Evolutionary conservation across 2,329 filamentous ascomycete genomes (phyloP).

Genomic region (Verticillium tricorpus): DNA sequence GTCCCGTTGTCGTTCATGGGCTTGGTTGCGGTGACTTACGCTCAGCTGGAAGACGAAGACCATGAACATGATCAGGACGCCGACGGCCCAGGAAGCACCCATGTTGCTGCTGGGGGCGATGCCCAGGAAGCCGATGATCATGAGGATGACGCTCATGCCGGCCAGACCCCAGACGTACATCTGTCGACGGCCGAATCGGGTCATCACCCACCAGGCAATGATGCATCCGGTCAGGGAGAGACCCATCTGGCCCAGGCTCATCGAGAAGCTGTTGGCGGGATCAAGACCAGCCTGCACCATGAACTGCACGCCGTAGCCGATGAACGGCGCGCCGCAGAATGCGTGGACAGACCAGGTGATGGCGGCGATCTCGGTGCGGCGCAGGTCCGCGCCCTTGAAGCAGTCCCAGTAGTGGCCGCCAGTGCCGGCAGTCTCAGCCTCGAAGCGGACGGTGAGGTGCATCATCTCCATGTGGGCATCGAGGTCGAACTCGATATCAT

Average conservation of each 20-base stretch:
- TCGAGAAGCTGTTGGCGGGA: slow-evolving; percentile 35
- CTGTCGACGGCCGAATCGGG: slow-evolving; percentile 41
- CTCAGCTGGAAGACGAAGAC: slow-evolving; percentile 51
- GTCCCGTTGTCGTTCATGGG: neutral
- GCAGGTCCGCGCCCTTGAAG: slow-evolving; percentile 46
- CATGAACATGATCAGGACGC: slow-evolving; percentile 44
- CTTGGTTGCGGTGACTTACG: slow-evolving; percentile 5
- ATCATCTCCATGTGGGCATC: slow-evolving; percentile 51
- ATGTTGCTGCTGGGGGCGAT: slow-evolving; percentile 17
- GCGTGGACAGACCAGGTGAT: slow-evolving; percentile 45
- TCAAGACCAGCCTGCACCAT: slow-evolving; percentile 41
- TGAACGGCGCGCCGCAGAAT: slow-evolving; percentile 36
- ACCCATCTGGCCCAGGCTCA: slow-evolving; percentile 43
- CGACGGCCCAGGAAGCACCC: slow-evolving; percentile 35
- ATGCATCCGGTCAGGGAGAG: slow-evolving; percentile 47
- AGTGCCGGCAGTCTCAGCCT: slow-evolving; percentile 31
- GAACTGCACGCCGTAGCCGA: slow-evolving; percentile 11
- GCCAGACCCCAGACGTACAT: slow-evolving; percentile 43
- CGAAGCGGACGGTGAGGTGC: slow-evolving; percentile 46
- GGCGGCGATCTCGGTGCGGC: slow-evolving; percentile 49
- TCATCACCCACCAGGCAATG: slow-evolving; percentile 46
- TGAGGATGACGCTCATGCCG: slow-evolving; percentile 31
- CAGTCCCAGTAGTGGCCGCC: slow-evolving; percentile 44
- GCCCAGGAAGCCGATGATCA: slow-evolving; percentile 34
- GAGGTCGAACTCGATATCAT: slow-evolving; percentile 34